Evolutionary conservation across 306 rosid species (phyloP), one percentile per base, ranked within the genome.

Genomic region (Lupinus albus): DNA sequence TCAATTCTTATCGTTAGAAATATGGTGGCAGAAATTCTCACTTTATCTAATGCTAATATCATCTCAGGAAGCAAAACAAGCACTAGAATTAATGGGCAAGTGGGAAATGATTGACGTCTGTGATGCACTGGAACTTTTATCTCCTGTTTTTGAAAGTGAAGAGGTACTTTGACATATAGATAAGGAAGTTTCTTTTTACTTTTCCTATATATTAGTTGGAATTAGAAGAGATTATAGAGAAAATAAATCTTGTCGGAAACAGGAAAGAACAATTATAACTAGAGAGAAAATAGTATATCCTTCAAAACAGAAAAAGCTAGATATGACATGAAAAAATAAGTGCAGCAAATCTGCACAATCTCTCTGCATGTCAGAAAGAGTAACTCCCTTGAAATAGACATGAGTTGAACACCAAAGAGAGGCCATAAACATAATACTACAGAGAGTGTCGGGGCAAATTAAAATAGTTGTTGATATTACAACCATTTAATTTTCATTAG

Each of bases 91-190:
- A 73, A 90, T 90, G 89, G 86, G 91, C 36, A 93, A 81, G 82
- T 90, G 97, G 99, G 91, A 88, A 82, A 85, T 85, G 91, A 93
- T 93, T 88, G 99, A 93, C 62, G 97, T 93, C 70, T 84, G 83
- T 48, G 99, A 93, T 76, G 99, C 97, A 8, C 71, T 93, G 80
- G 99, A 90, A 83, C 92, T 93, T 68, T 77, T 93, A 52, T 93
- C 99, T 48, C 97, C 99, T 14, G 90, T 90, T 81, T 93, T 93
- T 70, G 96, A 93, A 85, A 90, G 96, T 49, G 99, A 93, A 86
- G 99, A 93, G 99, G 99, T 93, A 69, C 46, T 69, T 64, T 49
- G 45, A 53, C 33, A 46, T 52, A 60, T 36, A 36, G 48, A 13
- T 39, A 38, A 39, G 55, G 30, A 4, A 8, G 1, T 60, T 67